Evolutionary conservation across 2,329 filamentous ascomycete genomes (phyloP).

Genomic region (Colletotrichum lentis): DNA sequence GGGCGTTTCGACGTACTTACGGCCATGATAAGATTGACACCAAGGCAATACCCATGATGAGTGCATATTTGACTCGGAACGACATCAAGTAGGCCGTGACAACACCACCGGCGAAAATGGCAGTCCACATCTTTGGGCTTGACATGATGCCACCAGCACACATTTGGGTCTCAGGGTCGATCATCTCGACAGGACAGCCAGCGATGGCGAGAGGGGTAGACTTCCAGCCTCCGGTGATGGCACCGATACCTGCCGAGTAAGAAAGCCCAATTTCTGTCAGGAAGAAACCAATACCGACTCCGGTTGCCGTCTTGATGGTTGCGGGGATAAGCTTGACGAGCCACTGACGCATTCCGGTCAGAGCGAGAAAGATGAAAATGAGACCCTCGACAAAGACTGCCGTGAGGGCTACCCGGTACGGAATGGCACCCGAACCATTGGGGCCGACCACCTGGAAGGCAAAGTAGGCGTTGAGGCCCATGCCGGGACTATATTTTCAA

Average conservation of each 20-base stretch:
- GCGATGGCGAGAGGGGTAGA: slow-evolving; percentile 79
- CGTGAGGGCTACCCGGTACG: slow-evolving; percentile 68
- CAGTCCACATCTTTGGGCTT: slow-evolving; percentile 86
- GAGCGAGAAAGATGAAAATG: slow-evolving; percentile 69
- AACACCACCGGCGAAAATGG: slow-evolving; percentile 81
- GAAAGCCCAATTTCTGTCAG: slow-evolving; percentile 72
- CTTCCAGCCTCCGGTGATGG: slow-evolving; percentile 72
- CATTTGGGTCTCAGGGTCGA: slow-evolving; percentile 56
- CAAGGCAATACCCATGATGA: slow-evolving; percentile 75
- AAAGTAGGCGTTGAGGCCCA: slow-evolving; percentile 75
- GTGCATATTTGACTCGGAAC: slow-evolving; percentile 77
- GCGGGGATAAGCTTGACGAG: slow-evolving; percentile 71
- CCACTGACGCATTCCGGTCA: slow-evolving; percentile 78
- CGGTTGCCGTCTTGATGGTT: slow-evolving; percentile 71
- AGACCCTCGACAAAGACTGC: slow-evolving; percentile 72
- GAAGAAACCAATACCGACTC: slow-evolving; percentile 71
- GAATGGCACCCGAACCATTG: slow-evolving; percentile 64
- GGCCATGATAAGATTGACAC: slow-evolving; percentile 81
- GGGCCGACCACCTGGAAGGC: slow-evolving; percentile 72
- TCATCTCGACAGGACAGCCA: slow-evolving; percentile 70
- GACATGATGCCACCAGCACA: slow-evolving; percentile 74
- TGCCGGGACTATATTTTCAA: slow-evolving; percentile 61
- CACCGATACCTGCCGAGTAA: slow-evolving; percentile 83
- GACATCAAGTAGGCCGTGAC: slow-evolving; percentile 83
- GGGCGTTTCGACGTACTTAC: slow-evolving; percentile 51